A percentile compares a stretch with the other conserved stretches of the same genome.
phyloP scores from a whole-genome alignment of 164 flowering plant species.

The Vitis riparia region DNA sequence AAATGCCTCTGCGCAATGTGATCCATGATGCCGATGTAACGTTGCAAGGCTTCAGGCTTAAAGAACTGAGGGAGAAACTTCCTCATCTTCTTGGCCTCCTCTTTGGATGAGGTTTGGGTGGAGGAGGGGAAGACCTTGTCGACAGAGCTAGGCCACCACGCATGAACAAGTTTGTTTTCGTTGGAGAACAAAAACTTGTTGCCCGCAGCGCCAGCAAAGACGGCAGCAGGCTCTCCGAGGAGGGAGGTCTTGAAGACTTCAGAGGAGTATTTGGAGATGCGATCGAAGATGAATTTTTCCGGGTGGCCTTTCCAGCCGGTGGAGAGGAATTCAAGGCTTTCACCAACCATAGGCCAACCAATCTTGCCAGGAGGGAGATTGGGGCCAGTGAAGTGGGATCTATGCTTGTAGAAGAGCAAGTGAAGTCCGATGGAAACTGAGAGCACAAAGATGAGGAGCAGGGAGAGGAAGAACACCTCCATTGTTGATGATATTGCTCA shows the following conservation, averaged over 20 bases:
- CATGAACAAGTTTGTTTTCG: conserved; percentile 20
- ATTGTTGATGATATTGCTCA: background rate
- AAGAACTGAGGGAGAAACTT: conserved; percentile 3
- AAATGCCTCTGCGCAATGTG: conserved; percentile 10
- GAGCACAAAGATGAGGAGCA: conserved; percentile 13
- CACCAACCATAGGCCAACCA: conserved; percentile 11
- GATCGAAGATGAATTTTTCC: conserved; percentile 14
- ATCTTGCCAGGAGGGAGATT: conserved; percentile 15
- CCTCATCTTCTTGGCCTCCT: conserved; percentile 17
- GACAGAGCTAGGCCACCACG: conserved; percentile 29
- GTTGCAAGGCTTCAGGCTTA: conserved; percentile 6
- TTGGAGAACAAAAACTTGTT: conserved; percentile 35
- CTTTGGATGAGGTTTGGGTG: conserved; percentile 1
- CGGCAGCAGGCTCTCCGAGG: conserved; percentile 1
- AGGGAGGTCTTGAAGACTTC: conserved; percentile 15
- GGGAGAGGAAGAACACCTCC: conserved; percentile 18
- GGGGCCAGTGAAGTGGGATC: background rate
- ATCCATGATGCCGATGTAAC: conserved; percentile 11
- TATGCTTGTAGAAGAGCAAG: conserved; percentile 18
- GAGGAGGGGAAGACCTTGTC: conserved; percentile 11
- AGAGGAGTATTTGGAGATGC: conserved; percentile 11
- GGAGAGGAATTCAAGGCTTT: conserved; percentile 7
- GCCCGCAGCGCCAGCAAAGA: conserved; percentile 23
- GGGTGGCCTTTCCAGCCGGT: conserved; percentile 10
- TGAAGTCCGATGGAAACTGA: conserved; percentile 14